Conservation (phyloP, 1,139 yeast species). For the Wickerhamomyces sp. region DNA sequence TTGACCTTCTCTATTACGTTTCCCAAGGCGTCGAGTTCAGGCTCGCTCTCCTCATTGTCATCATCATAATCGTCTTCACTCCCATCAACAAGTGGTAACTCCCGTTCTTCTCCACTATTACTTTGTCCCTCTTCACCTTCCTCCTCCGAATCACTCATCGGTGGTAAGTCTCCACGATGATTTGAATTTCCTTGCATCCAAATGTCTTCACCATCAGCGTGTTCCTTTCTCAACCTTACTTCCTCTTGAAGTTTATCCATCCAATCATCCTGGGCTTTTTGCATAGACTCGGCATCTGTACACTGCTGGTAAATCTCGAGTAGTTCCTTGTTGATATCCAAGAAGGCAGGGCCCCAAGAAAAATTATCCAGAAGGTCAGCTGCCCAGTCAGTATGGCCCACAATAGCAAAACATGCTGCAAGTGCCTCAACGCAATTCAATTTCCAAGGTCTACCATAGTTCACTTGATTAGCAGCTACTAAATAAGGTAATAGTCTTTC, state of each 20-base stretch:
- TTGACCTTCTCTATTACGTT: slow-evolving; percentile 14
- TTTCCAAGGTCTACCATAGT: slow-evolving; percentile 96
- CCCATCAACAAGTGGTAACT: slow-evolving; percentile 25
- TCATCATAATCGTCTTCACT: slow-evolving; percentile 21
- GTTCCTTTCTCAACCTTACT: slow-evolving; percentile 56
- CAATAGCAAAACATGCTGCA: slow-evolving; percentile 95
- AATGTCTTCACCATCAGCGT: slow-evolving; percentile 47
- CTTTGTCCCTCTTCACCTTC: slow-evolving; percentile 26
- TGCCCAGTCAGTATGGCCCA: slow-evolving; percentile 91
- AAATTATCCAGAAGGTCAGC: slow-evolving; percentile 66
- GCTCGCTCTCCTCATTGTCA: slow-evolving; percentile 18
- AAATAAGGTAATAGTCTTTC: slow-evolving; percentile 86
- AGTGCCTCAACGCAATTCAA: slow-evolving; percentile 95
- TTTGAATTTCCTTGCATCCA: slow-evolving; percentile 82
- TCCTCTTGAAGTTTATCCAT: slow-evolving; percentile 64
- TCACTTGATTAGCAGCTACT: slow-evolving; percentile 95
- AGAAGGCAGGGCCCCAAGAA: slow-evolving; percentile 88
- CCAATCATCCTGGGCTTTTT: slow-evolving; percentile 73
- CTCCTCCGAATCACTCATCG: slow-evolving; percentile 14
- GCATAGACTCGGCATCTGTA: slow-evolving; percentile 73
- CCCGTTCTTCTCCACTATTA: slow-evolving; percentile 22
- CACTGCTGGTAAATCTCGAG: slow-evolving; percentile 71
- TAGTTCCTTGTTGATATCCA: slow-evolving; percentile 77
- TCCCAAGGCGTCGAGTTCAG: slow-evolving; percentile 21
- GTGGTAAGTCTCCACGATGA: slow-evolving; percentile 29